Evolutionary conservation across 495 filamentous ascomycete species (phyloP).

Genomic region (Daldinia childiae): DNA sequence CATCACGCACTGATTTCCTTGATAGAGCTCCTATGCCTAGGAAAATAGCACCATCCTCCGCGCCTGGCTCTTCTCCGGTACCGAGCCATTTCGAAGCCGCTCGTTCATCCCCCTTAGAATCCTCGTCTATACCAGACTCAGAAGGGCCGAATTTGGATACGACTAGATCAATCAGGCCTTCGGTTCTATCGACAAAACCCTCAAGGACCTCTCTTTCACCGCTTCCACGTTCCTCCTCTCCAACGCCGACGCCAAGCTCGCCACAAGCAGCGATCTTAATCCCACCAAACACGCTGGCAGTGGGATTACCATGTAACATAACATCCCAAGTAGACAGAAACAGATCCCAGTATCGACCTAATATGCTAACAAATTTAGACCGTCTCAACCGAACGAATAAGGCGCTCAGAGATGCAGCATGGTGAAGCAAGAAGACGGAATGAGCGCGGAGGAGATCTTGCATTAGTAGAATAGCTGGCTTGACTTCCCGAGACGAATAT

Average conservation of each 20-base stretch:
- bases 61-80: conserved; percentile 65
- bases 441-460: conserved; percentile 85
- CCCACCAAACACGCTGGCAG: conserved; percentile 78
- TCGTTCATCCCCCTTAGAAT: conserved; percentile 2
- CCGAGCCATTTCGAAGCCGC: conserved; percentile 70
- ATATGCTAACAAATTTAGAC: conserved; percentile 61
- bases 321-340: conserved; percentile 89
- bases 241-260: conserved; percentile 91
- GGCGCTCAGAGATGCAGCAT: conserved; percentile 72
- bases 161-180: conserved; percentile 82
- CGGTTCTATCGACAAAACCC: conserved; percentile 73
- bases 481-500: conserved; percentile 89
- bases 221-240: conserved; percentile 92
- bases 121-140: conserved; percentile 29
- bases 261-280: conserved; percentile 92
- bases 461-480: conserved; percentile 78
- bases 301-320: conserved; percentile 87
- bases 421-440: conserved; percentile 85
- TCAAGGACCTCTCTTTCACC: conserved; percentile 92
- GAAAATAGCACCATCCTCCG: conserved; percentile 85
- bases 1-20: conserved; percentile 67
- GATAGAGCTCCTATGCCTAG: conserved; percentile 76
- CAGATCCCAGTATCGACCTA: conserved; percentile 84
- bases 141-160: conserved; percentile 83
- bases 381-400: conserved; percentile 66